phyloP scores from a whole-genome alignment of 768 basidiomycete genomes.

The Antrodiella citrinella region DNA sequence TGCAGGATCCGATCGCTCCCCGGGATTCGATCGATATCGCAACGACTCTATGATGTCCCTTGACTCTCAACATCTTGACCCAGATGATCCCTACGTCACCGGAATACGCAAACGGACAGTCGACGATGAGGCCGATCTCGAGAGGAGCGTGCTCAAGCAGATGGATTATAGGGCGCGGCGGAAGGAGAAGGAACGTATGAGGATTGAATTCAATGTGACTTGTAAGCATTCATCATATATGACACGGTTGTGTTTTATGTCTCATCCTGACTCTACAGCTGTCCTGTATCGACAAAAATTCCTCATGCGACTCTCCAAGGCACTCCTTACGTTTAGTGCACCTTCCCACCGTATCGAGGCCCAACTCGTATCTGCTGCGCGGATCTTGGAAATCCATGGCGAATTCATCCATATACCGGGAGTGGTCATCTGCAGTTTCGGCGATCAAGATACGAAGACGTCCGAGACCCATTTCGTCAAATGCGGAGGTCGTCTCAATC shows the following conservation, averaged over 20 bases:
- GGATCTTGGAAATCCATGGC: slow-evolving; percentile 83
- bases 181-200: slow-evolving; percentile 54
- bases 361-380: slow-evolving; percentile 79
- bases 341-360: slow-evolving; percentile 90
- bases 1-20: background rate
- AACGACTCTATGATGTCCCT: background rate
- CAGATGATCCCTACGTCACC: slow-evolving; percentile 63
- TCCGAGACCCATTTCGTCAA: slow-evolving; percentile 88
- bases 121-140: slow-evolving; percentile 51
- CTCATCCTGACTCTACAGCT: too few relatives aligned
- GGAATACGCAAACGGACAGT: slow-evolving; percentile 36
- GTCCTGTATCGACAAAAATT: slow-evolving; percentile 78
- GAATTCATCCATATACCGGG: slow-evolving; percentile 80
- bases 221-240: too few relatives aligned
- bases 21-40: background rate
- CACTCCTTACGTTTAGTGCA: slow-evolving; percentile 85
- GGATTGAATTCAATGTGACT: slow-evolving; percentile 65
- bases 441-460: slow-evolving; percentile 75
- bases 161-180: slow-evolving; percentile 63
- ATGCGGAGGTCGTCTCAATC: slow-evolving; percentile 61
- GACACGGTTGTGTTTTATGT: too few relatives aligned
- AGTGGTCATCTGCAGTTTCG: slow-evolving; percentile 78
- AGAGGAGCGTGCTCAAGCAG: slow-evolving; percentile 46
- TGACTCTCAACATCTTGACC: slow-evolving; percentile 29
- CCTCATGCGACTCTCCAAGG: slow-evolving; percentile 73